A percentile compares a stretch with the other conserved stretches of the same genome.
Evolutionary conservation across 1,139 yeast genomes (phyloP).

Genomic region (Scheffersomyces cryptocercus): DNA sequence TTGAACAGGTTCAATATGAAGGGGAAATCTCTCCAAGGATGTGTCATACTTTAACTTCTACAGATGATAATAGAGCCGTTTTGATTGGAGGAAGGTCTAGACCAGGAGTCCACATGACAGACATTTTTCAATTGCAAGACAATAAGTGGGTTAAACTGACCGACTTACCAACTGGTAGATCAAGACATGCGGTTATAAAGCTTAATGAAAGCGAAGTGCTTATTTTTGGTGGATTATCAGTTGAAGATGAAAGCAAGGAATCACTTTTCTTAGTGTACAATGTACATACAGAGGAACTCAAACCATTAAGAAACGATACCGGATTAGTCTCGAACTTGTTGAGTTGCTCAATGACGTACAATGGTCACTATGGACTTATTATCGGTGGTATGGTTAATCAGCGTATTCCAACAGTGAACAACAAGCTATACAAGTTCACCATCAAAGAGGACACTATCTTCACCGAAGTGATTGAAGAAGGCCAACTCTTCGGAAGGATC

Average conservation of each 20-base stretch:
- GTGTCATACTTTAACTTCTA: slow-evolving; percentile 55
- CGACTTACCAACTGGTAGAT: slow-evolving; percentile 49
- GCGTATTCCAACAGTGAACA: slow-evolving; percentile 32
- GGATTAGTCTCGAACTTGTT: slow-evolving; percentile 15
- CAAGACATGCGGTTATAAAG: slow-evolving; percentile 53
- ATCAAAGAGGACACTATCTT: slow-evolving; percentile 15
- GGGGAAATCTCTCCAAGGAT: slow-evolving; percentile 42
- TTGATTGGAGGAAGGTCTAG: slow-evolving; percentile 72
- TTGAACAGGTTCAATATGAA: slow-evolving; percentile 6
- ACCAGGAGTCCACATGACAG: slow-evolving; percentile 50
- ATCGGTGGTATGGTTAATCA: slow-evolving; percentile 55
- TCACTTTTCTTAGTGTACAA: slow-evolving; percentile 22
- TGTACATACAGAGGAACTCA: slow-evolving; percentile 12
- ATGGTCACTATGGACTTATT: slow-evolving; percentile 41
- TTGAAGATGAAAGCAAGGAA: slow-evolving; percentile 6
- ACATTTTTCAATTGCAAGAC: slow-evolving; percentile 37
- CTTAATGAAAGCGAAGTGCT: slow-evolving; percentile 37
- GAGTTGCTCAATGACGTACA: slow-evolving; percentile 39
- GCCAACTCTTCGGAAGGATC: slow-evolving; percentile 40
- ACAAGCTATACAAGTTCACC: slow-evolving; percentile 33
- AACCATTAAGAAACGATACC: slow-evolving; percentile 10
- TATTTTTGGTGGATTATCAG: slow-evolving; percentile 53
- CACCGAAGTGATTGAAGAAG: slow-evolving; percentile 5
- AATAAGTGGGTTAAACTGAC: slow-evolving; percentile 30
- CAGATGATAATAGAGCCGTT: slow-evolving; percentile 29